Percentiles rank a stretch among this genome's conserved stretches.
Conservation (phyloP, 768 basidiomycete species). For the Lactarius indigo region DNA sequence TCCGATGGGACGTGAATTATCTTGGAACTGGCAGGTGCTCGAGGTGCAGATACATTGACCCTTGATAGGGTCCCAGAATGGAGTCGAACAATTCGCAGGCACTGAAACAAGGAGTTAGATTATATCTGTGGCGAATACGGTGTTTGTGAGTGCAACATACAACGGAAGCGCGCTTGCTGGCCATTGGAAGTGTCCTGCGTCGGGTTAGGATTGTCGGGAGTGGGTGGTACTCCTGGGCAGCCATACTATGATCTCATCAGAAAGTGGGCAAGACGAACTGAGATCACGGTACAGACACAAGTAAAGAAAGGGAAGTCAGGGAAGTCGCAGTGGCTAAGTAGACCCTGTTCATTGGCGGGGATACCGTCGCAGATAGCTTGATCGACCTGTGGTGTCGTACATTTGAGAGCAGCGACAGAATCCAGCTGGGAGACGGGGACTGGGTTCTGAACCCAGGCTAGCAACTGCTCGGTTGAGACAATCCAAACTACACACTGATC, state of each 20-base stretch:
- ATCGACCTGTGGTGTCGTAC: conserved; percentile 56
- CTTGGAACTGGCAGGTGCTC: conserved; percentile 55
- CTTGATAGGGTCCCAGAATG: conserved; percentile 76
- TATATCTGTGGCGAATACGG: neutral
- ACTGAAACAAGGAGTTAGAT: conserved; percentile 37
- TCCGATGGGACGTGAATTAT: conserved; percentile 61
- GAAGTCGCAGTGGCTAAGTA: conserved; percentile 61
- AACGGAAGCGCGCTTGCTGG: conserved; percentile 46
- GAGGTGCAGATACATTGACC: conserved; percentile 62
- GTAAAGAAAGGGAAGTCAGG: conserved; percentile 76
- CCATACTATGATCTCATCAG: conserved; percentile 51
- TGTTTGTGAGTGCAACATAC: conserved; percentile 38
- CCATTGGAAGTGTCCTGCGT: conserved; percentile 49
- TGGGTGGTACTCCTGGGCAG: conserved; percentile 55
- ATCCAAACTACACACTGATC: conserved; percentile 54
- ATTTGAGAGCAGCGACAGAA: conserved; percentile 52
- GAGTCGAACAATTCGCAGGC: conserved; percentile 67
- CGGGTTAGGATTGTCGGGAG: conserved; percentile 62
- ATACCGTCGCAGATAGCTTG: conserved; percentile 75
- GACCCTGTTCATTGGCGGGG: conserved; percentile 59
- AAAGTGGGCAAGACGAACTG: neutral
- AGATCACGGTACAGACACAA: conserved; percentile 47
- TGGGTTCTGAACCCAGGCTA: conserved; percentile 72
- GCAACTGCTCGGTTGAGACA: conserved; percentile 65
- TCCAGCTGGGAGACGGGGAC: conserved; percentile 58